Evolutionary conservation across 805 yeast genomes (phyloP), one percentile per base, ranked within the genome.

Genomic region (Lipomyces orientalis): DNA sequence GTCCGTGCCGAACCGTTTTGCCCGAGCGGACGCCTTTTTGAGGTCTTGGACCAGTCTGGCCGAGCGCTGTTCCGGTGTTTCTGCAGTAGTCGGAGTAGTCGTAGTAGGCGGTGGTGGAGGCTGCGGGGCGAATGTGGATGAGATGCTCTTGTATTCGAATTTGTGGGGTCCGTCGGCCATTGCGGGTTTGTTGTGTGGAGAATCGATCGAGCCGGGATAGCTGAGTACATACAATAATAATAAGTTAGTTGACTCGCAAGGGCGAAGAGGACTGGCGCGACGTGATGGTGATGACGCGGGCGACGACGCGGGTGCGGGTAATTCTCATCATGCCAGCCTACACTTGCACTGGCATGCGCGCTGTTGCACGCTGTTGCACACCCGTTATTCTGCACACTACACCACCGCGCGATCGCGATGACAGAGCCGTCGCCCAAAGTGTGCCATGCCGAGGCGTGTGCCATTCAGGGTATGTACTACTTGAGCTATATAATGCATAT

Each of bases 361-460:
- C n/a, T n/a, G n/a, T n/a, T n/a, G n/a, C n/a, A n/a, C n/a, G n/a
- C n/a, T 9, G 46, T 39, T 39, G 46, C 46, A 49, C 19, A 16
- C 54, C 25, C 7, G 1, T 7, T 16, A 22, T 8, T 8, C 39
- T 1, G 39, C 39, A 35, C 10, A 35, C 2, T 1, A 35, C 39
- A 35, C 10, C 2, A n/a, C n/a, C n/a, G n/a, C n/a, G n/a, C n/a
- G n/a, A n/a, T n/a, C n/a, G n/a, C n/a, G n/a, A n/a, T 56, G 60
- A 9, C 60, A n/a, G 37, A 61, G 29, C 60, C 71, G 35, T 68
- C 73, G 35, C 68, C 68, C 7, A 67, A 64, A 16, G 71, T 90
- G 1, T 91, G 97, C 78, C 90, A 90, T 75, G 83, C 90, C 5
- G 84, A 88, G 70, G 97, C 97, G 1, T 91, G 97, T 79, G 88